These are phyloP conservation scores for Talaromyces sp. DNA, from an alignment of 2,329 filamentous ascomycete genomes.

Conservation along the genomic window DNA sequence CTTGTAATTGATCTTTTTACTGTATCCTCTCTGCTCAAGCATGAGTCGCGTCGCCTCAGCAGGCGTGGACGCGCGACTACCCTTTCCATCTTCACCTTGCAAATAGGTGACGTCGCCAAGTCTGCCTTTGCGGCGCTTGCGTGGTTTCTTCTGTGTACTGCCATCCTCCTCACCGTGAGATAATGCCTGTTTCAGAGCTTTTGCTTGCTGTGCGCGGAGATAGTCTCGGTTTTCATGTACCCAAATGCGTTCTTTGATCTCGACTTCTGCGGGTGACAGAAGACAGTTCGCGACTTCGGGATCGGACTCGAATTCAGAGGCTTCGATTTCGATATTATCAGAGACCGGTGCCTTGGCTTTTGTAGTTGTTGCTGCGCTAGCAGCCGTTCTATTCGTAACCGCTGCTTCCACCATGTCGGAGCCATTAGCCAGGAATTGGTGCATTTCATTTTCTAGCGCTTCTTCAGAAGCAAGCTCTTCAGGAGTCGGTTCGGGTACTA, in stretches of 20 bases:
- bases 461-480: slow-evolving; percentile 59
- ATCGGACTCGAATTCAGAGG: slow-evolving; percentile 84
- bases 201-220: slow-evolving; percentile 80
- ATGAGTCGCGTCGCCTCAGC: slow-evolving; percentile 66
- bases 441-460: slow-evolving; percentile 65
- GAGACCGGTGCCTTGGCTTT: slow-evolving; percentile 49
- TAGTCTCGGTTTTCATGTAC: slow-evolving; percentile 93
- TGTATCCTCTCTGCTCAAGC: slow-evolving; percentile 64
- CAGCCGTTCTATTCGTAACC: slow-evolving; percentile 5
- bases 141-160: slow-evolving; percentile 39
- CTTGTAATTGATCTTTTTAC: slow-evolving; percentile 69
- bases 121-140: slow-evolving; percentile 48
- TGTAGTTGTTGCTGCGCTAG: not conserved
- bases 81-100: slow-evolving; percentile 59
- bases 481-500: slow-evolving; percentile 53
- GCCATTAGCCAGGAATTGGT: slow-evolving; percentile 55
- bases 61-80: slow-evolving; percentile 62
- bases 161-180: slow-evolving; percentile 48
- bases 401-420: slow-evolving; percentile 36
- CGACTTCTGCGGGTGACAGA: slow-evolving; percentile 67
- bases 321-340: slow-evolving; percentile 57
- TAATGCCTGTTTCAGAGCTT: slow-evolving; percentile 69
- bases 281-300: slow-evolving; percentile 79
- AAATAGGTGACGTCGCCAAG: slow-evolving; percentile 47
- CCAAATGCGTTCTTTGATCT: slow-evolving; percentile 88